Evolutionary conservation across 805 yeast species (phyloP), one percentile per base, ranked within the genome.

Genomic region (Metschnikowia reukaufii): DNA sequence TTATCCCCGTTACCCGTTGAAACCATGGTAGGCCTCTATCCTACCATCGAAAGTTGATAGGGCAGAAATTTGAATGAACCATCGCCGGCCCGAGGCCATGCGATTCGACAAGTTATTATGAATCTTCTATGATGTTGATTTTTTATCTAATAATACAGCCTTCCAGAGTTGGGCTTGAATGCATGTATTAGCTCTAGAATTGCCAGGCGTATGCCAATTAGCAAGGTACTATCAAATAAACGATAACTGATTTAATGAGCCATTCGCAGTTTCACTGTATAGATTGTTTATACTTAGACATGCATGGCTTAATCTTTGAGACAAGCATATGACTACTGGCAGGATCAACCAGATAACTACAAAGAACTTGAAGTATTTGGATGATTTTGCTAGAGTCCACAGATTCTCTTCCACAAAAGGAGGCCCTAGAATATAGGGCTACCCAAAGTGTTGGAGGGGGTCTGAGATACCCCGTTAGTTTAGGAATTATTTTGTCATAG

Each of bases 231-330:
- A 72, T 70, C 75, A 68, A 70, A 70, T 70, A 71, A 68, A 71
- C 72, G 73, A 70, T 69, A 71, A 69, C 74, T 68, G 75, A 70
- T 70, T 68, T 69, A 70, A 69, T 71, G 74, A 71, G 74, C 75
- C 74, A 69, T 68, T 71, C 74, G 74, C 74, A 69, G 73, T 70
- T 70, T 70, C 75, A 72, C 74, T 70, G 44, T 34, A 41, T 34
- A 34, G 37, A 64, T n/a, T 67, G 74, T 73, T 70, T 69, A 68
- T 69, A 70, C 75, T 70, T 70, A 70, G 74, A 70, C 76, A 70
- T 65, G 61, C 45, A 42, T 42, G 45, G 45, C 45, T 42, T 35
- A 68, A 72, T 72, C 75, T 72, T 72, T 72, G 75, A 70, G 75
- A 70, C 75, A 72, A 71, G 76, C 76, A 72, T 72, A 72, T 68